Evolutionary conservation across 768 basidiomycete species (phyloP).

Genomic region (Lentinula detonsa): DNA sequence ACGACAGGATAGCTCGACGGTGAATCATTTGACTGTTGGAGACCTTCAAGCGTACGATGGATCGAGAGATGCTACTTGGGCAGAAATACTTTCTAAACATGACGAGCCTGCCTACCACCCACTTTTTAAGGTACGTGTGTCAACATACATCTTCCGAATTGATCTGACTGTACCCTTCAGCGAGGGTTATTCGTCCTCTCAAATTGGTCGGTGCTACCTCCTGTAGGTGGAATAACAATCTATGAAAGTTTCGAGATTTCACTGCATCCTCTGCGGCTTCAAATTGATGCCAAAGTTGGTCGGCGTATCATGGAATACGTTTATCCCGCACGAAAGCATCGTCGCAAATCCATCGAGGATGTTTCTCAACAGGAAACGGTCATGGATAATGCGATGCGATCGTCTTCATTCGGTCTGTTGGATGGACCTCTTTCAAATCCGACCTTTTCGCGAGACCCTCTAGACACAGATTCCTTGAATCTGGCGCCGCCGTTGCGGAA

Average conservation of each 20-base stretch:
- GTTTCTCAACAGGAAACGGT: neutral
- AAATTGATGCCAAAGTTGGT: slow-evolving; percentile 81
- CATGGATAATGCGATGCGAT: slow-evolving; percentile 12
- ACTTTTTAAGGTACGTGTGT: slow-evolving; percentile 52
- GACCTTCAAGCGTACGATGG: slow-evolving; percentile 86
- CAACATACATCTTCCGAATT: neutral
- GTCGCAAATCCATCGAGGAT: slow-evolving; percentile 20
- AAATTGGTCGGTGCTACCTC: slow-evolving; percentile 79
- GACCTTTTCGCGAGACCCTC: neutral
- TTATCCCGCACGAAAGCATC: slow-evolving; percentile 60
- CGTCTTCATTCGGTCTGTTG: neutral
- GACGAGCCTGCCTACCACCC: slow-evolving; percentile 66
- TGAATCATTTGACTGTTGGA: slow-evolving; percentile 67
- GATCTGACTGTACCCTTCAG: slow-evolving; percentile 25
- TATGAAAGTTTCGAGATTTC: slow-evolving; percentile 77
- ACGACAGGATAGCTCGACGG: slow-evolving; percentile 82
- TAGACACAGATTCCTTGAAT: slow-evolving; percentile 17
- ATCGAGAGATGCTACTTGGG: slow-evolving; percentile 73
- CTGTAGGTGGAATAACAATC: slow-evolving; percentile 91
- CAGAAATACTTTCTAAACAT: slow-evolving; percentile 82
- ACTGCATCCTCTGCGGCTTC: slow-evolving; percentile 81
- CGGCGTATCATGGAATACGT: slow-evolving; percentile 83
- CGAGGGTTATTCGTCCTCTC: slow-evolving; percentile 68
- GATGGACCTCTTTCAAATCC: neutral
- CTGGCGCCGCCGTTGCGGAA: slow-evolving; percentile 37